Conservation (phyloP, 176 grass and related monocot genomes). For the Dendrocalamus sinicus region DNA sequence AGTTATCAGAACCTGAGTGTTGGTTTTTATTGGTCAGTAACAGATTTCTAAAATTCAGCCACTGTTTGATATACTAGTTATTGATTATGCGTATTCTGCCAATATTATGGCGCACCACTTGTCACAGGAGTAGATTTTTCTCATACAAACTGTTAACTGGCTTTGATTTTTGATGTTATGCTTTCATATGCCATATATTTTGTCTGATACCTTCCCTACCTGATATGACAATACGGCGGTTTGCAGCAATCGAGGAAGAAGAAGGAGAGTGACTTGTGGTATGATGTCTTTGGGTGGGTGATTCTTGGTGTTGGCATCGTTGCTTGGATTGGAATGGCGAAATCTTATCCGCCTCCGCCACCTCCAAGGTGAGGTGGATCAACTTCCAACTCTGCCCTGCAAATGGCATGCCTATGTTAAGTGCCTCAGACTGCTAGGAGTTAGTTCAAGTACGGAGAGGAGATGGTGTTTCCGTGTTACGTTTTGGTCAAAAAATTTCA, state of each 20-base stretch:
- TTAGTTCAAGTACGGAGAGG: slow-evolving; percentile 37
- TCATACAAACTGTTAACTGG: neutral
- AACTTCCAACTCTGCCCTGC: neutral
- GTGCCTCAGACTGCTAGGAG: slow-evolving; percentile 22
- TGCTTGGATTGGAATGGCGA: slow-evolving; percentile 59
- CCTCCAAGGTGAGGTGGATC: slow-evolving; percentile 40
- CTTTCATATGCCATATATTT: neutral
- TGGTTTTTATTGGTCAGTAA: neutral
- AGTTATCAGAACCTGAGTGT: neutral
- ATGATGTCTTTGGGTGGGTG: slow-evolving; percentile 72
- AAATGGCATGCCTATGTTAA: slow-evolving; percentile 9
- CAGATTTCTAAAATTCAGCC: neutral
- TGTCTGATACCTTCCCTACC: neutral
- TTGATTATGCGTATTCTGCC: neutral
- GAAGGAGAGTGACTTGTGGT: slow-evolving; percentile 70
- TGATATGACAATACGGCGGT: slow-evolving; percentile 28
- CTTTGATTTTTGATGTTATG: neutral
- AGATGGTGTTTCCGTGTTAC: slow-evolving; percentile 37
- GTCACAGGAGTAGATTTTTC: neutral
- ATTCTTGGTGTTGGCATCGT: slow-evolving; percentile 60
- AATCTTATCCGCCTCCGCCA: slow-evolving; percentile 28
- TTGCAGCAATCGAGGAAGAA: slow-evolving; percentile 68
- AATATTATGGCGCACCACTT: neutral
- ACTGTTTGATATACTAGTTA: neutral
- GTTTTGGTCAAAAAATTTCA: slow-evolving; percentile 36